Evolutionary conservation across 2,329 filamentous ascomycete species (phyloP).

Genomic region (Trichoderma sp.): DNA sequence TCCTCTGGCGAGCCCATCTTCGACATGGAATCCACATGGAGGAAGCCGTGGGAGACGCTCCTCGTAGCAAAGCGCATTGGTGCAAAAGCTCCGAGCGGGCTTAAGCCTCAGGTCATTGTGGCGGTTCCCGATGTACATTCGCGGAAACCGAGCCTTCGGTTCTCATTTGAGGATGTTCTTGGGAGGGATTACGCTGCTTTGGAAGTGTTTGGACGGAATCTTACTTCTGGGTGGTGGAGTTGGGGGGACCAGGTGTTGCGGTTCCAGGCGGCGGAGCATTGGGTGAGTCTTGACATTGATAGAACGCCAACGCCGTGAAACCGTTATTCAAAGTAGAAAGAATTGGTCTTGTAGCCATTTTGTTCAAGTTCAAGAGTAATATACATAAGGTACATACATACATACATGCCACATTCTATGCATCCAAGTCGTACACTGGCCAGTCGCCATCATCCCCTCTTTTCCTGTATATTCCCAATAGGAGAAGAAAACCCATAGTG

Average conservation of each 20-base stretch:
- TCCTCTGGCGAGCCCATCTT: conserved; percentile 62
- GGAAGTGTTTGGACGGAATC: conserved; percentile 74
- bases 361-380: conserved; percentile 25
- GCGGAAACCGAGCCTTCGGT: conserved; percentile 69
- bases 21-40: conserved; percentile 58
- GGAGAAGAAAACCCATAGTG: not conserved
- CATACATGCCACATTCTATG: conserved; percentile 32
- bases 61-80: conserved; percentile 55
- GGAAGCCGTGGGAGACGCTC: conserved; percentile 75
- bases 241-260: conserved; percentile 74
- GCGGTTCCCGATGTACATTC: conserved; percentile 76
- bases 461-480: not conserved
- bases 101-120: conserved; percentile 56
- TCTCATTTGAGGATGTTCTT: conserved; percentile 57
- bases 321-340: not conserved
- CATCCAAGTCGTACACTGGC: conserved; percentile 31
- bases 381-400: conserved; percentile 24
- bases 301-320: not conserved
- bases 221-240: conserved; percentile 73
- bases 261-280: conserved; percentile 61
- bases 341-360: not conserved
- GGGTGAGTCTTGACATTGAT: conserved; percentile 32
- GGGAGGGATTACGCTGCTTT: conserved; percentile 52
- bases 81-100: conserved; percentile 23
- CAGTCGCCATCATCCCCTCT: not conserved